These are phyloP conservation scores for Ascochyta viciae-villosae DNA, from an alignment of 2,329 filamentous ascomycete genomes.

Conservation along the genomic window DNA sequence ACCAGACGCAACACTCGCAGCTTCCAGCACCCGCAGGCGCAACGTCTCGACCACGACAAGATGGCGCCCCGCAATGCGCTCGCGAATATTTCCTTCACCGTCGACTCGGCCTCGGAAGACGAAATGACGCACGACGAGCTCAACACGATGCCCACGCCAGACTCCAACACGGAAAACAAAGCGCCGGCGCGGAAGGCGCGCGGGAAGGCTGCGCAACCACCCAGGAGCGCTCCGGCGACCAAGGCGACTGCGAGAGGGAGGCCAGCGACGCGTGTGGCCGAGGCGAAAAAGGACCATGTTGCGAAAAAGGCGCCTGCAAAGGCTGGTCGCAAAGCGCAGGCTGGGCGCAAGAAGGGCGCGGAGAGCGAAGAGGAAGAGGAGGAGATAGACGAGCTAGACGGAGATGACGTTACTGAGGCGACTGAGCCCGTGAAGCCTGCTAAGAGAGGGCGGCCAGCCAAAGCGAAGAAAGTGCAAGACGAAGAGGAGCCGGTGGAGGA, in stretches of 20 bases:
- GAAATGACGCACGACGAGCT: conserved; percentile 48
- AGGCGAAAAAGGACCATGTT: conserved; percentile 47
- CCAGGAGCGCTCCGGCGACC: conserved; percentile 30
- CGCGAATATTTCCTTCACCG: conserved; percentile 48
- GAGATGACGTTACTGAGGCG: conserved; percentile 26
- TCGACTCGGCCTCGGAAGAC: conserved; percentile 52
- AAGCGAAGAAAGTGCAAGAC: conserved; percentile 60
- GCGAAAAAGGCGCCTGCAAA: conserved; percentile 47
- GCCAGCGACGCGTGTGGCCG: conserved; percentile 45
- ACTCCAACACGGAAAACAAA: conserved; percentile 51
- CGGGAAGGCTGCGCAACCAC: conserved; percentile 38
- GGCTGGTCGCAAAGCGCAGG: conserved; percentile 50
- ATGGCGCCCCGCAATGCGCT: conserved; percentile 45
- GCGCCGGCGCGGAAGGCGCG: conserved; percentile 45
- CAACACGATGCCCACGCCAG: conserved; percentile 47
- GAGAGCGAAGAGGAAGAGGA: conserved; percentile 55
- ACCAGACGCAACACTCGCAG: conserved; percentile 5
- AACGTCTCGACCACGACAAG: conserved; percentile 2
- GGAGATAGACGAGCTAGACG: conserved; percentile 53
- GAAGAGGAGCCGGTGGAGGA: conserved; percentile 19
- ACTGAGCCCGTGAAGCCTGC: conserved; percentile 32
- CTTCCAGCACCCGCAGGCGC: conserved; percentile 2
- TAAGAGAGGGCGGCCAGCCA: conserved; percentile 51
- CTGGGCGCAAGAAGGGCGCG: conserved; percentile 50
- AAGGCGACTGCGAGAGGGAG: conserved; percentile 47